Base-by-base conservation (phyloP, 306 rosid species). In the Casuarina equisetifolia region DNA sequence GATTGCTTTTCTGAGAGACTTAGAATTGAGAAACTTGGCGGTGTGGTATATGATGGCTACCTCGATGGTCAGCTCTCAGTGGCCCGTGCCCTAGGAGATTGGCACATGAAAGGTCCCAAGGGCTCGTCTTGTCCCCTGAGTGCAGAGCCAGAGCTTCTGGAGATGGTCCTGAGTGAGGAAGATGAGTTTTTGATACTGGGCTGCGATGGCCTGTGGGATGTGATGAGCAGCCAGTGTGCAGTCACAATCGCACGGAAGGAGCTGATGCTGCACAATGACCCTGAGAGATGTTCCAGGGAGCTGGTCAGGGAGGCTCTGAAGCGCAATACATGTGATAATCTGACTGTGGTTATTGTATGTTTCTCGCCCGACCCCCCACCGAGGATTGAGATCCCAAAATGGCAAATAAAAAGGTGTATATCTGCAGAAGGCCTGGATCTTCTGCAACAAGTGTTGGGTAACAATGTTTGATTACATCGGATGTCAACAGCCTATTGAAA, bases 191-290 rank as follows among this genome's bases (percentile, higher is more conserved):
- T 92, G 82, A 90, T 92, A 46, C 87, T 90, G 88, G 97, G 96
- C 20, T 92, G 97, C 35, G 97, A 92, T 20, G 97, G 96, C 32
- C 84, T 92, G 57, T 92, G 97, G 95, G 95, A 92, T 81, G 97
- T 92, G 19, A 92, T 92, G 97, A 92, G 91, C 84, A 92, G 92
- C 82, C 93, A 92, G 67, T 90, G 88, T 81, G 97, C 96, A 2
- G 92, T 92, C 58, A 87, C 93, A 20, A 87, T 87, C 85, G 91
- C 90, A 16, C 88, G 97, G 84, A 90, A 86, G 78, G 97, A 90
- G 80, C 76, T 92, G 80, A 90, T 92, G 91, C 82, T 90, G 25
- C 96, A 92, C 45, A 90, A 92, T 77, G 96, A 92, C 58, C 97
- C 96, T 12, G 88, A 92, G 71, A 87, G 97, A 80, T 90, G 96